Base-by-base conservation (phyloP, 768 basidiomycete genomes). In the Podaxis sp. region DNA sequence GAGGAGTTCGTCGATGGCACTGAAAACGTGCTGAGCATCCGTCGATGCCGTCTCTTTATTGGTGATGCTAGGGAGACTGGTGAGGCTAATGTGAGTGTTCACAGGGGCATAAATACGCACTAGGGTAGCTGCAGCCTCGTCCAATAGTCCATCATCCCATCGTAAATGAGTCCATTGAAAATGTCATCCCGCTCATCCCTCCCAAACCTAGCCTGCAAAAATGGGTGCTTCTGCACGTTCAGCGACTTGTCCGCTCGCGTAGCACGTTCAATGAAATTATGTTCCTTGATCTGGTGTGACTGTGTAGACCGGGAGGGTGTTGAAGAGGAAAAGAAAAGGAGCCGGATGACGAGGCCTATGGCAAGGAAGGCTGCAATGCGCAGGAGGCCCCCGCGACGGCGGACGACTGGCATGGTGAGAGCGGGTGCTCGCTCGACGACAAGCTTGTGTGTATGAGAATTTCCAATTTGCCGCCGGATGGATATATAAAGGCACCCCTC, bases 1-100 rank as follows among this genome's bases (percentile, higher is more conserved):
- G n/a, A 98, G 81, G 0, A 99, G 81, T 66, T 93, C 93, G 74
- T 99, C 97, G 53, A 99, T 93, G 3, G 96, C 88, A 53, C 82
- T 86, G 59, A 94, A 80, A 24, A 98, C 91, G 59, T 88, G 90
- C 72, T 99, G 96, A 7, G 90, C 86, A 72, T 98, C 97, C 75
- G 89, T 87, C 63, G 94, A 89, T 0, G 90, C 82, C 0, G 96
- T 97, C 61, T 96, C 94, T 67, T 83, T 84, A 64, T 85, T 87
- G 2, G 82, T 78, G 61, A 97, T 96, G 74, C 92, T 93, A 65
- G 11, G 6, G 13, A 22, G 11, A 6, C n/a, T 27, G 33, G 54
- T 54, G 43, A 59, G 40, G 27, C 47, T 27, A 29, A 43, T 63
- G 38, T 13, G 43, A 43, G 27, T 15, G 25, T 49, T 24, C 29